Conservation (phyloP, 192 early-diverging fungal species). For the Chytriomyces confervae region DNA sequence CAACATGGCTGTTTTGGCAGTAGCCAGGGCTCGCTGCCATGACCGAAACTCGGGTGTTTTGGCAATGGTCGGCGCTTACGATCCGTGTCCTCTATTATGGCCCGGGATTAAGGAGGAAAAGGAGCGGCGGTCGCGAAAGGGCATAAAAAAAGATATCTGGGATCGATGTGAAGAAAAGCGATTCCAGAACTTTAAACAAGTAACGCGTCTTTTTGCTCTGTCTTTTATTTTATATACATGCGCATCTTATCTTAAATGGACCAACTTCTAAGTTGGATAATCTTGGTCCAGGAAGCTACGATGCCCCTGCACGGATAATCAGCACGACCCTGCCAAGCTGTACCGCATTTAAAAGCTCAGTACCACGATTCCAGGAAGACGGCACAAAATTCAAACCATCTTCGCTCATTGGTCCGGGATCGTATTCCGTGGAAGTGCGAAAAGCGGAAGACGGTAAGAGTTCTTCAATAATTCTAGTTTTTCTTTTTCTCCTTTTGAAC, state of each 20-base stretch:
- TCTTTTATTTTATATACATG: not conserved
- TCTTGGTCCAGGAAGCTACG: constrained; percentile 25
- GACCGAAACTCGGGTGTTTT: constrained; percentile 31
- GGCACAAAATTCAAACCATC: not conserved
- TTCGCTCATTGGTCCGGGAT: constrained; percentile 18
- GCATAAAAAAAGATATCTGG: constrained; percentile 31
- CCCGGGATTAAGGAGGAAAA: constrained; percentile 11
- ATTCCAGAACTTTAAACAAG: not conserved
- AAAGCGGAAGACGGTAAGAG: not conserved
- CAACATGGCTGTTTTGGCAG: constrained; percentile 26
- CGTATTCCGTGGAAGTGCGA: constrained; percentile 9
- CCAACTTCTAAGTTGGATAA: not conserved
- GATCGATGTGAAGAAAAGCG: not conserved
- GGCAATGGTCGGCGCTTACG: constrained; percentile 37
- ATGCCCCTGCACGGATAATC: constrained; percentile 14
- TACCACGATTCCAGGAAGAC: constrained; percentile 12
- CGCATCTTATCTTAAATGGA: not conserved
- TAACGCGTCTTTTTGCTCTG: not conserved
- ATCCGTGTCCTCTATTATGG: constrained; percentile 37
- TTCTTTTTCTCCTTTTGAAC: constrained; percentile 6
- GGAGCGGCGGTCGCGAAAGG: constrained; percentile 12
- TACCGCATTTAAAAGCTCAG: constrained; percentile 31
- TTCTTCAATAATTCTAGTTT: not conserved
- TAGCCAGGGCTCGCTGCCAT: not conserved
- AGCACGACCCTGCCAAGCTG: not conserved